Evolutionary conservation across 2,329 filamentous ascomycete genomes (phyloP), one percentile per base, ranked within the genome.

Genomic region (Sporothrix variecibatus): DNA sequence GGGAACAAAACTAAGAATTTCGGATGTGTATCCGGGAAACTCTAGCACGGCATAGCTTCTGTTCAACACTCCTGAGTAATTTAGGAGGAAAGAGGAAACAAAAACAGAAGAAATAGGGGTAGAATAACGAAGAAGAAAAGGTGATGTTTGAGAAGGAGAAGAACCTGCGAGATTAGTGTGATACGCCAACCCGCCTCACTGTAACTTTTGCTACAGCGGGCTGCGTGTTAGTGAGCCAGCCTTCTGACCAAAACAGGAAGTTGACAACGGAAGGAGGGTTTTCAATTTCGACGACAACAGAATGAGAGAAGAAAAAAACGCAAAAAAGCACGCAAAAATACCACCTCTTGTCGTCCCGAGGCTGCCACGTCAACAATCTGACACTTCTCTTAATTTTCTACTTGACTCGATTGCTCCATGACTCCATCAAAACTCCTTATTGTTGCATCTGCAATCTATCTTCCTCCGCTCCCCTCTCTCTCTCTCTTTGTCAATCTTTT

Each of bases 301-400:
- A 4, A 60, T 15, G 26, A 8, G 12, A n/a, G 6, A 46, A 8
- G 17, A n/a, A n/a, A 7, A n/a, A 65, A 43, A 43, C 8, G 9
- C 26, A 26, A 12, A 26, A 64, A 46, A 68, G 34, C 28, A 34
- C 40, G 43, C 28, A 56, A 17, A 17, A 53, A 70, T 56, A 51
- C 46, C 3, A 53, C 67, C 67, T 53, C 43, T 11, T 12, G 26
- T 38, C 28, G 15, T 23, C 20, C 28, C 31, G 17, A 70, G 67
- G 67, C 67, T 70, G 67, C 67, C 67, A 70, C 49, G 67, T 70
- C 67, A 70, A 70, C 67, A 70, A 40, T 17, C 31, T 31, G 17
- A 28, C 20, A 31, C 46, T 43, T 1, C 3, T 20, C 46, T 28
- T 11, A n/a, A n/a, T 58, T 67, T 34, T 28, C 26, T 49, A 38